Percentiles rank a stretch among this genome's conserved stretches.
These are phyloP conservation scores for Puccinia horiana DNA, from an alignment of 1,284 basidiomycete species.

Conservation along the genomic window DNA sequence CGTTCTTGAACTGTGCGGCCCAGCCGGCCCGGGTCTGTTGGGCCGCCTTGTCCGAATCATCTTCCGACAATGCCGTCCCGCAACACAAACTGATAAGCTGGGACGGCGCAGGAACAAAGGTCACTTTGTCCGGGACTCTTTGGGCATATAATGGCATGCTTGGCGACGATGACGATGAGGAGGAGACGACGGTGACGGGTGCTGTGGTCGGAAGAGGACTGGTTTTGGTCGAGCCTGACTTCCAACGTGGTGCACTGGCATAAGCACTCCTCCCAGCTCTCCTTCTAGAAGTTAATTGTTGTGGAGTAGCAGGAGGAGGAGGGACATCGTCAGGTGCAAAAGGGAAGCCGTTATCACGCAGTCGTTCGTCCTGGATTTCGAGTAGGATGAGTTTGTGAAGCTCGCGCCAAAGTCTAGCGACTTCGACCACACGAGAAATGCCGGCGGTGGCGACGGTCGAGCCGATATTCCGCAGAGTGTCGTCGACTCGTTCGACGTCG, in stretches of 20 bases:
- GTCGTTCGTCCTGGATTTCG: background rate
- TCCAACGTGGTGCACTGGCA: conserved; percentile 29
- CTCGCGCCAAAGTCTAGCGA: conserved; percentile 1
- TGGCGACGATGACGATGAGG: background rate
- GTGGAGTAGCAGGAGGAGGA: background rate
- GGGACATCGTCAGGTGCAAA: background rate
- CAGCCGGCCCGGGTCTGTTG: background rate
- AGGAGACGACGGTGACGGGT: background rate
- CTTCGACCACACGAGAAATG: conserved; percentile 4
- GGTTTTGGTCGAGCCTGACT: background rate
- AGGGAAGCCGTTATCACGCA: background rate
- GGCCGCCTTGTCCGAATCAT: background rate
- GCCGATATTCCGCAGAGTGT: conserved; percentile 16
- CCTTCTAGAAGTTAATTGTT: background rate
- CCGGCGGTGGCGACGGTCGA: conserved; percentile 17
- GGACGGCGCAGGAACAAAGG: conserved; percentile 3
- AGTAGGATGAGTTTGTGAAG: background rate
- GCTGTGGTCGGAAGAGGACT: background rate
- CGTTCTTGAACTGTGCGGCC: too few species aligned
- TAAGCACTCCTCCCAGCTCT: conserved; percentile 33
- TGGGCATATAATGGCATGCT: background rate
- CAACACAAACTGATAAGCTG: conserved; percentile 3
- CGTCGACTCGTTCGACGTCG: conserved; percentile 38
- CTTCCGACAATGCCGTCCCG: background rate
- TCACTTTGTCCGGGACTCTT: conserved; percentile 25